Evolutionary conservation across 163 green algal genomes (phyloP), one percentile per base, ranked within the genome.

Genomic region (Chlorella variabilis): DNA sequence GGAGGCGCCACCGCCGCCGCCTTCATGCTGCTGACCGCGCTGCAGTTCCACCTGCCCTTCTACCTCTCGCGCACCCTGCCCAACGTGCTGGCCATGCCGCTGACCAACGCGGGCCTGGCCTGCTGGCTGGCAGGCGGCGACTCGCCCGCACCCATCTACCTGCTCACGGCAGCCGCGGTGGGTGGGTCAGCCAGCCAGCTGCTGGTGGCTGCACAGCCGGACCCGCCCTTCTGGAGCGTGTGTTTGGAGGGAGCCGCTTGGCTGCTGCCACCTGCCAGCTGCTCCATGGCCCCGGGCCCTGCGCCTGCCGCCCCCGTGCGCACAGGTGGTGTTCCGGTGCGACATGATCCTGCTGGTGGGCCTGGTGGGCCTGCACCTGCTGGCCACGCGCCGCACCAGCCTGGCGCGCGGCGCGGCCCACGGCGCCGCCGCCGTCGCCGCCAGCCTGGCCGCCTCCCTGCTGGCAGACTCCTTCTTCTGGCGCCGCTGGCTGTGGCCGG

Each of bases 21-120:
- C 48, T 91, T 93, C 27, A 25, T 89, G 18, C 45, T 91, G 41
- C 34, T 93, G 4, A 90, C 74, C 1, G 77, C 70, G 31, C 34
- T 87, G 9, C 91, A 97, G 84, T 98, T 98, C 85, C 94, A 98
- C 85, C 56, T 95, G n/a, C 86, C 90, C 27, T 98, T 94, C 78
- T 98, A 98, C 83, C 75, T 85, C 23, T 93, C 82, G 67, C 82
- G 94, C 29, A 81, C 87, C 11, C 89, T 98, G 39, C 94, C 94
- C 38, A 98, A 98, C 86, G 88, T 88, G 1, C 92, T 97, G 67
- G 94, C 94, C 2, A 75, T 94, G 23, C 84, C 83, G 17, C 70
- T 94, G 2, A 87, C 83, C n/a, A 89, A 84, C 45, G 25, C 89
- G 25, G 91, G 81, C 6, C 65, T 89, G 48, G 92, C 85, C 7